Percentiles rank a stretch among this genome's conserved stretches.
phyloP scores from a whole-genome alignment of 1,284 basidiomycete genomes.

The Exobasidium cylindrosporum region DNA sequence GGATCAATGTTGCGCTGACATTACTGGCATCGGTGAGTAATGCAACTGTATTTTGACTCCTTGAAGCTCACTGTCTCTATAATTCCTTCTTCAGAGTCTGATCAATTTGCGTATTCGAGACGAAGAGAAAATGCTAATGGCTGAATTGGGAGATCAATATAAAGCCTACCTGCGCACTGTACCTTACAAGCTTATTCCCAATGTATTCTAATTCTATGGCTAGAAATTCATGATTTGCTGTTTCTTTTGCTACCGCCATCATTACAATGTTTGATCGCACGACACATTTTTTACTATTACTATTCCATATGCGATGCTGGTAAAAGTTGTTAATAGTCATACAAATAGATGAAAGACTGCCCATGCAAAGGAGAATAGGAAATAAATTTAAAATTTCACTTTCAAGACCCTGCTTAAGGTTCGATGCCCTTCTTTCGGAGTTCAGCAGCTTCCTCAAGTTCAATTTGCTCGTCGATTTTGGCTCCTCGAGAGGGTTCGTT shows the following conservation, averaged over 20 bases:
- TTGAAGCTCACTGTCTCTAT: background rate
- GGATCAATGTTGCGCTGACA: background rate
- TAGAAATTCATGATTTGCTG: too few species aligned
- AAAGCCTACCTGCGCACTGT: slow-evolving; percentile 3
- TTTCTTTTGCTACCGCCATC: too few species aligned
- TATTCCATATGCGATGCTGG: background rate
- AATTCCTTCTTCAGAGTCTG: background rate
- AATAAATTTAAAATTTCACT: too few species aligned
- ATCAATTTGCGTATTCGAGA: slow-evolving; percentile 3
- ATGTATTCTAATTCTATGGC: background rate
- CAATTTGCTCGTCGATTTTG: slow-evolving; percentile 64
- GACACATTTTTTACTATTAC: background rate
- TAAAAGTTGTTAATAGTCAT: too few species aligned
- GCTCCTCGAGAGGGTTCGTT: slow-evolving; percentile 66
- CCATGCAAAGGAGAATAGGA: too few species aligned
- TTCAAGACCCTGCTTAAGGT: slow-evolving; percentile 16
- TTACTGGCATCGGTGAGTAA: slow-evolving; percentile 2
- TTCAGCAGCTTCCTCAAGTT: slow-evolving; percentile 56
- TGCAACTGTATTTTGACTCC: background rate
- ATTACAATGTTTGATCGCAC: background rate
- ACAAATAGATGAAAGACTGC: too few species aligned
- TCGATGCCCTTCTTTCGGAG: slow-evolving; percentile 53
- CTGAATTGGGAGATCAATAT: slow-evolving; percentile 3
- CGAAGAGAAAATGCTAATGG: slow-evolving; percentile 7
- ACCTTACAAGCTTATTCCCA: background rate